These are phyloP conservation scores for Metschnikowia peoriensis DNA, from an alignment of 805 yeast genomes.

Conservation along the genomic window DNA sequence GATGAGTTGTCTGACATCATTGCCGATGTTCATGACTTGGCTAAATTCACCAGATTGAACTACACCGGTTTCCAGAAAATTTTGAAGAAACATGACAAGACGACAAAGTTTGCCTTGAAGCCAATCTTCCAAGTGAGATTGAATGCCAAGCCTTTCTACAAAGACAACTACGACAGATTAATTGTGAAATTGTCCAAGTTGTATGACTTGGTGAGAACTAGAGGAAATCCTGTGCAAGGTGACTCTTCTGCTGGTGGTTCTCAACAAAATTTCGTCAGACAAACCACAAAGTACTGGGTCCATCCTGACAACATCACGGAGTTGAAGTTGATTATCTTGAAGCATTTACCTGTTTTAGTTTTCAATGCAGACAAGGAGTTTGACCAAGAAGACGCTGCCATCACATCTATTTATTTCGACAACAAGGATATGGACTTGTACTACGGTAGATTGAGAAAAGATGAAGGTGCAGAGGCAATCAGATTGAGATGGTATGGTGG, in stretches of 20 bases:
- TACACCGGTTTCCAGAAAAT: constrained; percentile 97
- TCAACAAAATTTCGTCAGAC: constrained; percentile 97
- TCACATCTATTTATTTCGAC: constrained; percentile 95
- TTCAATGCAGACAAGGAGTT: constrained; percentile 96
- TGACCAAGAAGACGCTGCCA: constrained; percentile 91
- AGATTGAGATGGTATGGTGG: constrained; percentile 99
- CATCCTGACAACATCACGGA: constrained; percentile 98
- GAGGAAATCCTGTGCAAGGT: constrained; percentile 93
- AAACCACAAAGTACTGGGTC: constrained; percentile 98
- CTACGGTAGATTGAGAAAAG: constrained; percentile 90
- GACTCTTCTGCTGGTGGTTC: constrained; percentile 98
- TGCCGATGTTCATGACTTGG: constrained; percentile 96
- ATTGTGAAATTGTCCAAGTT: constrained; percentile 86
- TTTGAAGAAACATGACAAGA: constrained; percentile 93
- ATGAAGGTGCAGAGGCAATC: constrained; percentile 98
- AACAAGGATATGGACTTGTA: constrained; percentile 85
- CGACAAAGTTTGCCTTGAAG: constrained; percentile 65
- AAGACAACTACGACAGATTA: constrained; percentile 86
- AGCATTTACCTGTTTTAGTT: constrained; percentile 95
- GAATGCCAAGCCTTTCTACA: constrained; percentile 92
- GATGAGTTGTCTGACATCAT: constrained; percentile 65
- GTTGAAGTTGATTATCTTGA: constrained; percentile 84
- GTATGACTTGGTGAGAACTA: constrained; percentile 90
- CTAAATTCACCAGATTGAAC: constrained; percentile 88
- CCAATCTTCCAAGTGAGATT: constrained; percentile 93